Evolutionary conservation across 768 basidiomycete species (phyloP), one percentile per base, ranked within the genome.

Genomic region (Boletellus ananas): DNA sequence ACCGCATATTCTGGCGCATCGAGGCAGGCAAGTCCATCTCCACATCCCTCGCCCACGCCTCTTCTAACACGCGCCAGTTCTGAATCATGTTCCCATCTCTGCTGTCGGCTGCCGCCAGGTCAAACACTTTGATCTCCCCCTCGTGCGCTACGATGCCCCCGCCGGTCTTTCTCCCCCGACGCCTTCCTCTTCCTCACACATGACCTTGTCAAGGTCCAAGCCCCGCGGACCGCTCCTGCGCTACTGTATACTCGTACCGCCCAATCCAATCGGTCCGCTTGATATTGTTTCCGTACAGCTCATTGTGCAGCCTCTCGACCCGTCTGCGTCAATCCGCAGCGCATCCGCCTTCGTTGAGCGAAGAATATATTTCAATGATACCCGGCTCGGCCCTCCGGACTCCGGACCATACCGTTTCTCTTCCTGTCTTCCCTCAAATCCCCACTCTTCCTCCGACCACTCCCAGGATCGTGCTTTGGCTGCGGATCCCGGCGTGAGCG

Each of bases 1-100:
- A 90, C 66, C 77, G 84, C 38, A 82, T 87, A 62, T 79, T 79
- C 62, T 93, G 90, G 90, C 77, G 88, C 46, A 74, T 93, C 49
- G 90, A 93, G 72, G 90, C 90, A 55, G 78, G 89, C 83, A 56
- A 55, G 83, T 75, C 13, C 40, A 54, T 44, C 46, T n/a, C 46
- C 35, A 42, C 33, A 29, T 38, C 37, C 9, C 29, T 34, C 45
- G 34, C 6, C 17, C 4, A 51, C 35, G 21, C 44, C 20, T 58
- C 45, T 60, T 54, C 59, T 64, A 55, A 66, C 53, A 16, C 6
- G 18, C 49, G 42, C 21, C 56, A 89, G 89, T 85, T 43, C 77
- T 92, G 40, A 77, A 78, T 51, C 90, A 92, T 62, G 65, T 70
- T 7, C 83, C 81, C 45, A 77, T 86, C 47, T 59, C 77, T 39